Conservation (phyloP, 2,329 filamentous ascomycete species). For the Zymoseptoria passerinii region DNA sequence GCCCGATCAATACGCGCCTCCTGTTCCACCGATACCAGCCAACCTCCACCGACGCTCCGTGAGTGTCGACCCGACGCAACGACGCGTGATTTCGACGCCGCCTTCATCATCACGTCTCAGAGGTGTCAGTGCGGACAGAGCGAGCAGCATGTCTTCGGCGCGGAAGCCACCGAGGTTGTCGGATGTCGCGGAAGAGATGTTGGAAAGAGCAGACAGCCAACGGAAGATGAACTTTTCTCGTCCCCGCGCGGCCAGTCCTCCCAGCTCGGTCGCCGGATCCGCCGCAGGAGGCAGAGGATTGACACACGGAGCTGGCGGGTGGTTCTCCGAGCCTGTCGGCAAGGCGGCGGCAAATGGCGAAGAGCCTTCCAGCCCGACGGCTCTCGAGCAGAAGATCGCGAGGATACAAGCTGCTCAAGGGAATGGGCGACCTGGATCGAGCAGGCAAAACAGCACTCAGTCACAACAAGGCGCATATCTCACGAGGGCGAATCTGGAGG, state of each 20-base stretch:
- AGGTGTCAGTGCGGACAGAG: constrained; percentile 25
- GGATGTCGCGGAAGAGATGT: constrained; percentile 31
- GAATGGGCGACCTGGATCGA: constrained; percentile 11
- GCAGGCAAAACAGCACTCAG: constrained; percentile 4
- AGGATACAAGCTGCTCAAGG: constrained; percentile 15
- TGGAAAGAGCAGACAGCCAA: constrained; percentile 36
- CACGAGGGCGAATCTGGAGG: background rate
- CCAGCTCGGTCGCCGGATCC: constrained; percentile 8
- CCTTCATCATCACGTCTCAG: constrained; percentile 32
- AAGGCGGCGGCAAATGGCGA: constrained; percentile 21
- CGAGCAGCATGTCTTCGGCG: constrained; percentile 9
- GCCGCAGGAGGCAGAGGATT: constrained; percentile 16
- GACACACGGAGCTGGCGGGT: constrained; percentile 36
- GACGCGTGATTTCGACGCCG: constrained; percentile 38
- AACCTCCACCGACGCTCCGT: constrained; percentile 35
- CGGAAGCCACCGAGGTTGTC: constrained; percentile 29
- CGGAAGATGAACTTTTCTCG: constrained; percentile 47
- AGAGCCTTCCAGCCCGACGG: constrained; percentile 5
- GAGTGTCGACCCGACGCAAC: constrained; percentile 43
- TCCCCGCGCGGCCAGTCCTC: constrained; percentile 34
- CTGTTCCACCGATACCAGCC: constrained; percentile 61
- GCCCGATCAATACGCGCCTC: constrained; percentile 46
- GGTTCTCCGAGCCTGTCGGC: constrained; percentile 55
- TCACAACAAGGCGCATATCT: constrained; percentile 11
- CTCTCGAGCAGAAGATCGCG: constrained; percentile 14